Evolutionary conservation across 331 rosid genomes (phyloP), one percentile per base, ranked within the genome.

Genomic region (Pyrus hybrid): DNA sequence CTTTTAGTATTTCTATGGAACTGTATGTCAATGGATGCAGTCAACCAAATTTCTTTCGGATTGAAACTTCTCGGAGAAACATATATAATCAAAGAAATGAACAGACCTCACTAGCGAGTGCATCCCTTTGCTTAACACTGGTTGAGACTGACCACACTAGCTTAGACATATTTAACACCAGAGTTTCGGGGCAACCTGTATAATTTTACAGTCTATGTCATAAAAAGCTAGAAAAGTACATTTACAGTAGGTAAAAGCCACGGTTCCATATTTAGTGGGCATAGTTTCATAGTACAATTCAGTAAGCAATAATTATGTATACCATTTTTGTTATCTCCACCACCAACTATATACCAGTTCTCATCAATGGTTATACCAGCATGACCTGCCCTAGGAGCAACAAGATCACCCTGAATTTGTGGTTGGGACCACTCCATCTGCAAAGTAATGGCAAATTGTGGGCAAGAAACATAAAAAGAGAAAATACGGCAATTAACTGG

Each of bases 341-440:
- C 99, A 22, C 99, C 99, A 79, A 91, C 97, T 68, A 90, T 83
- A 85, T 85, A 92, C 98, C 99, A 95, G 85, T 86, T 80, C 63
- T 85, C 97, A 77, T 78, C 91, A 76, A 95, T 79, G 77, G 88
- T 80, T 76, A 88, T 71, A 76, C 99, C 98, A 79, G 96, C 87
- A 84, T 95, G 99, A 65, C 98, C 99, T 74, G 97, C 99, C 85
- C 99, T 86, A 53, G 98, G 90, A 82, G 89, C 77, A 73, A 87
- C 93, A 69, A 89, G 79, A 77, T 92, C 97, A 78, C 97, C 97
- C 83, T 89, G 91, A 80, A 84, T 63, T 84, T 89, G 86, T 53
- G 99, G 98, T 77, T 88, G 97, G 64, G 99, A 95, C 99, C 99
- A 95, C 80, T 95, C 98, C 97, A 86, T 80, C 99, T 90, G 90